Evolutionary conservation across 192 early-diverging fungal genomes (phyloP).

Genomic region (Backusella psychrophila): DNA sequence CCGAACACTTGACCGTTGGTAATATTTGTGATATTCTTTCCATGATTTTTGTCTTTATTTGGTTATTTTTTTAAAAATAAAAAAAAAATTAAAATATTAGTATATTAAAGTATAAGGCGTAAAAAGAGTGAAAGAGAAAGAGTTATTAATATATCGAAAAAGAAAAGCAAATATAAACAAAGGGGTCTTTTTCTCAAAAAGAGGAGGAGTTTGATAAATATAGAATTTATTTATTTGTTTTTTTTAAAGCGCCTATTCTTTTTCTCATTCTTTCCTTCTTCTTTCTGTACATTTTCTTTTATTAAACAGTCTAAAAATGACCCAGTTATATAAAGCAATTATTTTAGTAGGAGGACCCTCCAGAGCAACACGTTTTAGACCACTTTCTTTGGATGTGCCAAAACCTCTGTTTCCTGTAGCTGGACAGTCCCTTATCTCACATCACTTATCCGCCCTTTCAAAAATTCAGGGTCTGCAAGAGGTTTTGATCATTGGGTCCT

Average conservation of each 20-base stretch:
- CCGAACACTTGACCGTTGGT: constrained; percentile 54
- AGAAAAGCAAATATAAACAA: background rate
- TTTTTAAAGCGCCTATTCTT: constrained; percentile 4
- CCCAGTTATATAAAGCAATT: constrained; percentile 68
- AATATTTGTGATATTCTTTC: constrained; percentile 54
- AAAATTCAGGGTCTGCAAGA: constrained; percentile 87
- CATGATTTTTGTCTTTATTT: background rate
- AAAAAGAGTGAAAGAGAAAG: background rate
- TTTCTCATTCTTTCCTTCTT: background rate
- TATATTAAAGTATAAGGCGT: background rate
- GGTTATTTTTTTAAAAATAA: background rate
- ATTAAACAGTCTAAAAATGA: background rate
- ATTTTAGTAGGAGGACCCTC: constrained; percentile 98
- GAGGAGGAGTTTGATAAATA: background rate
- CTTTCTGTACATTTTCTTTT: background rate
- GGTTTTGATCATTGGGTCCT: constrained; percentile 95
- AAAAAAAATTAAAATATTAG: background rate
- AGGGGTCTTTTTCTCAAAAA: background rate
- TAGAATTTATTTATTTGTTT: background rate
- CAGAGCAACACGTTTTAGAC: constrained; percentile 95
- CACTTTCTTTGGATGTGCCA: constrained; percentile 91
- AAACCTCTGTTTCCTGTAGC: constrained; percentile 99
- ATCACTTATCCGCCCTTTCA: constrained; percentile 92
- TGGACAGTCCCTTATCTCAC: constrained; percentile 91
- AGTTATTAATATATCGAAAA: background rate